Evolutionary conservation across 2,329 filamentous ascomycete species (phyloP).

Genomic region (Talaromyces amestolkiae): DNA sequence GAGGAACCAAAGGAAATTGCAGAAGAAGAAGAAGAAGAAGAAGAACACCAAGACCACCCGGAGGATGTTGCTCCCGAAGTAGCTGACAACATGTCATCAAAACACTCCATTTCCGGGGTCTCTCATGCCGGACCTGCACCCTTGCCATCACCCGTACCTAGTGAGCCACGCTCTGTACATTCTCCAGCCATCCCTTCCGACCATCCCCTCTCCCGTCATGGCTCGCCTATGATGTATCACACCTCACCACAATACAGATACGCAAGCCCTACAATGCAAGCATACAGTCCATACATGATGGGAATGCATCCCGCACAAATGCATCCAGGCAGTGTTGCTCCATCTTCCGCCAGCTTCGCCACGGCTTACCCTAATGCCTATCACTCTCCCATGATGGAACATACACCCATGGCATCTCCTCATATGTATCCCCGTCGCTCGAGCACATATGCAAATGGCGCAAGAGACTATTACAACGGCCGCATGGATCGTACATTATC

Average conservation of each 20-base stretch:
- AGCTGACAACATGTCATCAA: slow-evolving; percentile 6
- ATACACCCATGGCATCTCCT: slow-evolving; percentile 32
- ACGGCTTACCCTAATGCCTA: slow-evolving; percentile 33
- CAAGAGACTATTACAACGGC: slow-evolving; percentile 30
- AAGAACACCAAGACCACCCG: not conserved
- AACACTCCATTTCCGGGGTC: not conserved
- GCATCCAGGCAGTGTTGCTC: slow-evolving; percentile 27
- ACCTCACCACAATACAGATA: slow-evolving; percentile 30
- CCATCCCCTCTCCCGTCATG: slow-evolving; percentile 26
- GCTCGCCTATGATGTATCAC: slow-evolving; percentile 22
- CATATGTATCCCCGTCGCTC: slow-evolving; percentile 29
- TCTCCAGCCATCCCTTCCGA: slow-evolving; percentile 23
- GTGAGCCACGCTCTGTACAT: slow-evolving; percentile 28
- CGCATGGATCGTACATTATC: slow-evolving; percentile 21
- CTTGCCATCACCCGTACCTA: slow-evolving; percentile 32
- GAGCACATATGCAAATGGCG: slow-evolving; percentile 27
- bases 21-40: not conserved
- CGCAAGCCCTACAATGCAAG: slow-evolving; percentile 37
- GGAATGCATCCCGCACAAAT: slow-evolving; percentile 30
- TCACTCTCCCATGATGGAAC: slow-evolving; percentile 38
- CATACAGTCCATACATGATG: slow-evolving; percentile 39
- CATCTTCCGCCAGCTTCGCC: slow-evolving; percentile 29
- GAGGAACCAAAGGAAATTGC: not conserved
- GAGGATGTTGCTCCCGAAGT: not conserved
- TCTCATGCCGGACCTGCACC: slow-evolving; percentile 24